Percentiles rank a stretch among this genome's conserved stretches.
These are phyloP conservation scores for Spirogloea muscicola DNA, from an alignment of 139 green algal species.

Conservation along the genomic window DNA sequence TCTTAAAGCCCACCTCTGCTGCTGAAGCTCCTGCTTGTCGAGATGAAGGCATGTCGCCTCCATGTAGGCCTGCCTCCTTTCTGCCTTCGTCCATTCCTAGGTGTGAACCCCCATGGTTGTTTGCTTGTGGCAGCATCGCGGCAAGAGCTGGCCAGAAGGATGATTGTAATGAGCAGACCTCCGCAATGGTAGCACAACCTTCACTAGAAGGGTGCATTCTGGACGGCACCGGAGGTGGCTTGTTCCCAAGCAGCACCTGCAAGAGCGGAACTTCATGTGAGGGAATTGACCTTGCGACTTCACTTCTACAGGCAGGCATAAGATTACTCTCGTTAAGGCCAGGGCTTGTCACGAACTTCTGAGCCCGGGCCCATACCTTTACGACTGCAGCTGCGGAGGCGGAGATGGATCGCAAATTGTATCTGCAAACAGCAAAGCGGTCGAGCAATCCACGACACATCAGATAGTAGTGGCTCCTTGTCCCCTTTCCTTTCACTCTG, in stretches of 20 bases:
- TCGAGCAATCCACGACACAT: too few relatives aligned
- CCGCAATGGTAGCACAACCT: neutral
- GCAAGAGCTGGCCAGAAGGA: neutral
- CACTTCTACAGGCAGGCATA: neutral
- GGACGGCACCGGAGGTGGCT: neutral
- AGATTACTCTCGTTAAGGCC: neutral
- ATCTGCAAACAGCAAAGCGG: too few relatives aligned
- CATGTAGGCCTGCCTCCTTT: neutral
- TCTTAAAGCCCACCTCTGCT: too few relatives aligned
- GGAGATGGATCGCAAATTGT: constrained; percentile 22
- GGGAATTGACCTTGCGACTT: neutral
- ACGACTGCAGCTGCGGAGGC: constrained; percentile 8
- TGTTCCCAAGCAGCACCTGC: constrained; percentile 19
- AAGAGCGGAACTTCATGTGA: neutral
- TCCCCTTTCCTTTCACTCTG: too few relatives aligned
- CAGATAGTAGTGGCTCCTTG: too few relatives aligned
- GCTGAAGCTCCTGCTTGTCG: too few relatives aligned
- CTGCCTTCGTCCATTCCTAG: neutral
- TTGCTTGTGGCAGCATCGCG: neutral
- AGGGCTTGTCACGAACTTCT: neutral
- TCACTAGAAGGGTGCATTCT: neutral
- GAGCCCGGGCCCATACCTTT: neutral
- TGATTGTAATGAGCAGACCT: constrained; percentile 3
- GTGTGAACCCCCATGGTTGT: neutral
- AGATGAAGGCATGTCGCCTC: too few relatives aligned